Percentiles rank a stretch among this genome's conserved stretches.
Evolutionary conservation across 495 filamentous ascomycete species (phyloP).

Genomic region (Aspergillus haitiensis): DNA sequence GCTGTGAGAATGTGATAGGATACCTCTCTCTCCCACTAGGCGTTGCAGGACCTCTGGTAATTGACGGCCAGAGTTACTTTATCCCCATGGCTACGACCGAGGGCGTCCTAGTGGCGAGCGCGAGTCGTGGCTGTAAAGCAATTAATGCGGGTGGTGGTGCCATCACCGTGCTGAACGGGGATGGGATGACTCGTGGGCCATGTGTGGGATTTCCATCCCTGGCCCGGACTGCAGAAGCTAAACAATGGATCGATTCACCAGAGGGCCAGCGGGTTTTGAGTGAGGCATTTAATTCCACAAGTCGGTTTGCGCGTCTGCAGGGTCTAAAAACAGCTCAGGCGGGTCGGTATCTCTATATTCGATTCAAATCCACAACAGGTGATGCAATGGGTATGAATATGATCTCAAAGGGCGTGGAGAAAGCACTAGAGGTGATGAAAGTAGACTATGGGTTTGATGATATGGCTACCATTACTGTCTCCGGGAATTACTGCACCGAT

Average conservation of each 20-base stretch:
- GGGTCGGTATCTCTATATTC: slow-evolving; percentile 84
- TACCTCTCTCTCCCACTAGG: slow-evolving; percentile 85
- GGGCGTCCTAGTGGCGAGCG: slow-evolving; percentile 84
- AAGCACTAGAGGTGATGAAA: slow-evolving; percentile 78
- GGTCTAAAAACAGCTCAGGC: slow-evolving; percentile 81
- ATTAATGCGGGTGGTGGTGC: slow-evolving; percentile 91
- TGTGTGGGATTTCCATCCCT: slow-evolving; percentile 82
- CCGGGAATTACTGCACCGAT: slow-evolving; percentile 89
- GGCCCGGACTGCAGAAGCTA: slow-evolving; percentile 76
- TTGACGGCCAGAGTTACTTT: slow-evolving; percentile 85
- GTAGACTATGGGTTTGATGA: slow-evolving; percentile 76
- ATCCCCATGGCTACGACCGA: slow-evolving; percentile 94
- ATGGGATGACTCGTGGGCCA: slow-evolving; percentile 91
- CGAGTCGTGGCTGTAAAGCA: slow-evolving; percentile 83
- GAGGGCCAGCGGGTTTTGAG: slow-evolving; percentile 74
- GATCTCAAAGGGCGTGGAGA: slow-evolving; percentile 93
- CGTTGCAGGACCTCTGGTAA: slow-evolving; percentile 79
- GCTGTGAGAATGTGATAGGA: slow-evolving; percentile 92
- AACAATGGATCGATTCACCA: slow-evolving; percentile 86
- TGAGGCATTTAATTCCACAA: slow-evolving; percentile 85
- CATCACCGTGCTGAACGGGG: slow-evolving; percentile 78
- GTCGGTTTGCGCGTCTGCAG: slow-evolving; percentile 79
- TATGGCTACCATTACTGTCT: slow-evolving; percentile 83
- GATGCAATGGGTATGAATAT: slow-evolving; percentile 99
- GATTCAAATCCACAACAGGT: slow-evolving; percentile 90